phyloP scores from a whole-genome alignment of 164 flowering plant genomes.

The Magnolia kwangsiensis region DNA sequence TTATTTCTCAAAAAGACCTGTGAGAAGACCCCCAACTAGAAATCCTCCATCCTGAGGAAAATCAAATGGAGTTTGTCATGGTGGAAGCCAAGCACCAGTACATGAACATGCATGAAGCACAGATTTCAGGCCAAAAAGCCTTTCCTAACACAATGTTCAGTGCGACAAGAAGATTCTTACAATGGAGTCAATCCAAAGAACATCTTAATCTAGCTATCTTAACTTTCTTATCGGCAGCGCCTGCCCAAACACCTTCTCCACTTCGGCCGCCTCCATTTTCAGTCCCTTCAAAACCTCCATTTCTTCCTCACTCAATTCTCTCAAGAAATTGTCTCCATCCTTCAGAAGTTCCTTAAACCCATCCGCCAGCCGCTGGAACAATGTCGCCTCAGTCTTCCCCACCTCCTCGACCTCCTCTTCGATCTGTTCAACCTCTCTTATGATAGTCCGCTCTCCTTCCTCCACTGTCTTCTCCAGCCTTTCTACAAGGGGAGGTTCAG shows the following conservation, averaged over 20 bases:
- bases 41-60: background rate
- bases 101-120: background rate
- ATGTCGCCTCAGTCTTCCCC: slow-evolving; percentile 57
- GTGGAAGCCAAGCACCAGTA: background rate
- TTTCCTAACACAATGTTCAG: background rate
- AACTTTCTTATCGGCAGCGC: slow-evolving; percentile 83
- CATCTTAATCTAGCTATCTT: slow-evolving; percentile 29
- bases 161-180: background rate
- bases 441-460: slow-evolving; percentile 69
- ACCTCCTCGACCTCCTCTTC: slow-evolving; percentile 65
- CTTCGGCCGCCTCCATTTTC: slow-evolving; percentile 82
- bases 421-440: slow-evolving; percentile 72
- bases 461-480: slow-evolving; percentile 88
- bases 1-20: no score
- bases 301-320: slow-evolving; percentile 68
- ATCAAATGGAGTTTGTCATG: background rate
- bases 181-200: background rate
- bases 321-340: slow-evolving; percentile 66
- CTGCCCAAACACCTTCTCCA: slow-evolving; percentile 74
- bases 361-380: slow-evolving; percentile 61
- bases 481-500: slow-evolving; percentile 87
- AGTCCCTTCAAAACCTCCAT: slow-evolving; percentile 60
- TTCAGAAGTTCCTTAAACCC: slow-evolving; percentile 62
- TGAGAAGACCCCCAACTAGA: background rate
- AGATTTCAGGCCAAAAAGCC: background rate